A percentile compares a stretch with the other conserved stretches of the same genome.
phyloP scores from a whole-genome alignment of 495 filamentous ascomycete species.

The Pseudoneurospora amorphoporcata region DNA sequence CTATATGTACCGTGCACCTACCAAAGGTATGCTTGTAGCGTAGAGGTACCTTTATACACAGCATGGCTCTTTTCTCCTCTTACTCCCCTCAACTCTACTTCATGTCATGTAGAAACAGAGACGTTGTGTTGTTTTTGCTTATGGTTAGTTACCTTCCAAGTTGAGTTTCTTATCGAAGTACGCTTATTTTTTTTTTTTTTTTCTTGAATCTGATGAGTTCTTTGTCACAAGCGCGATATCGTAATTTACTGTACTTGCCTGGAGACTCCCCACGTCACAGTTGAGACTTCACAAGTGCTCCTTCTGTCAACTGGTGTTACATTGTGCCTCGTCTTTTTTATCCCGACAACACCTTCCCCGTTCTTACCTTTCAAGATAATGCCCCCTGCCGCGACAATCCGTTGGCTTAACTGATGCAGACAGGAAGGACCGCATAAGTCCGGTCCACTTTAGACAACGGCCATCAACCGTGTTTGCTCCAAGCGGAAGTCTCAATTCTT shows the following conservation, averaged over 20 bases:
- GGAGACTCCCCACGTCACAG: background rate
- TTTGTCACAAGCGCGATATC: background rate
- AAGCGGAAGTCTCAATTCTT: background rate
- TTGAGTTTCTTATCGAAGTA: background rate
- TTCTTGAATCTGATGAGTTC: background rate
- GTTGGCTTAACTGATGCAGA: background rate
- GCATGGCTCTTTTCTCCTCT: background rate
- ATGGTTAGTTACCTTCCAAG: background rate
- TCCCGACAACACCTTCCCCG: background rate
- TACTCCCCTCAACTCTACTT: background rate
- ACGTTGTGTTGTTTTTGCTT: background rate
- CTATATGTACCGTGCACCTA: background rate
- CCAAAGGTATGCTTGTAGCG: background rate
- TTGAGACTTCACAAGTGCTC: background rate
- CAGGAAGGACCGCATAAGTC: background rate
- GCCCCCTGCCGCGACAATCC: background rate
- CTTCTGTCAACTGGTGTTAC: background rate
- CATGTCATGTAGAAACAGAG: background rate
- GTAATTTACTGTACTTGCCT: background rate
- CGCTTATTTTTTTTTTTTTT: background rate
- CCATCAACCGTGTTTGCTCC: background rate
- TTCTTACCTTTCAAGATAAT: background rate
- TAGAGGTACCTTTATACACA: no score
- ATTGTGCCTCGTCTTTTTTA: background rate
- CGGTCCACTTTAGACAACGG: background rate